Evolutionary conservation across 345 rosid genomes (phyloP).

Genomic region (Arabis alpina): DNA sequence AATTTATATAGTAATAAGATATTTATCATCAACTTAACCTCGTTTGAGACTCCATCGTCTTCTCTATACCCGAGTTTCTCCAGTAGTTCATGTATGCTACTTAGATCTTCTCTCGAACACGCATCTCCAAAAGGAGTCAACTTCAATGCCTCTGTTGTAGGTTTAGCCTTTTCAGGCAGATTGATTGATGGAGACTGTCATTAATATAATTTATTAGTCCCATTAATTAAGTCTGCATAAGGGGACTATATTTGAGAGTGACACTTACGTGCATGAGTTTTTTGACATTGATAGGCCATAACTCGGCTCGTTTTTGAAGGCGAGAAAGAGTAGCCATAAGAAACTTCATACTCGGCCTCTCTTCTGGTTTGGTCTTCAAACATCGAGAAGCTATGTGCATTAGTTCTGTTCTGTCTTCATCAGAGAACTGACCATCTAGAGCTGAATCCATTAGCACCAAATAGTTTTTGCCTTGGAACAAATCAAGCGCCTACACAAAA

Average conservation of each 20-base stretch:
- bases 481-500: constrained; percentile 77
- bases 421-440: constrained; percentile 90
- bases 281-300: constrained; percentile 45
- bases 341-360: constrained; percentile 90
- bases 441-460: constrained; percentile 96
- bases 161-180: constrained; percentile 59
- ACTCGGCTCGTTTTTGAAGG: constrained; percentile 88
- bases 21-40: constrained; percentile 53
- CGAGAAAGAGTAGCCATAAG: constrained; percentile 73
- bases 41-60: constrained; percentile 76
- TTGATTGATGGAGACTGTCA: constrained; percentile 67
- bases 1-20: background rate
- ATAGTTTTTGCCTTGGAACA: constrained; percentile 88
- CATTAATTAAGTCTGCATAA: too few species aligned
- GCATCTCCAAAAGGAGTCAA: constrained; percentile 86
- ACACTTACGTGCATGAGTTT: constrained; percentile 27
- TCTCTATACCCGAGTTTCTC: constrained; percentile 82
- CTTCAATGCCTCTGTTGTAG: constrained; percentile 48
- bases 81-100: constrained; percentile 80
- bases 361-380: constrained; percentile 84
- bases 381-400: constrained; percentile 88
- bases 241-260: constrained; percentile 17
- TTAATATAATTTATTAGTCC: background rate
- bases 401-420: constrained; percentile 93
- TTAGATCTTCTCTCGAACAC: constrained; percentile 73